Conservation (phyloP, 2,329 filamentous ascomycete species). For the Trichoderma citrinoviride region DNA sequence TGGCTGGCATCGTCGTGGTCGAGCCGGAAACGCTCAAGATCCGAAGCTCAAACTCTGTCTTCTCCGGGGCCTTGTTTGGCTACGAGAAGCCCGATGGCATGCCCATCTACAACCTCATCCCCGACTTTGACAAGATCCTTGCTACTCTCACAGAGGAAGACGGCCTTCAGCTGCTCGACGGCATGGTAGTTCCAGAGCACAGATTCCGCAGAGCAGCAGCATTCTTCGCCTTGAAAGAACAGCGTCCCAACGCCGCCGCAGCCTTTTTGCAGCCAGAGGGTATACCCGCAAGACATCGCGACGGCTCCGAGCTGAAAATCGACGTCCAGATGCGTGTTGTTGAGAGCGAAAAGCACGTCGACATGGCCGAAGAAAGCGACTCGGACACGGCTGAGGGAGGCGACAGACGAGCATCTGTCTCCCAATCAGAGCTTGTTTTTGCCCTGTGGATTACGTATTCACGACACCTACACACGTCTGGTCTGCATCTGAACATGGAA, state of each 20-base stretch:
- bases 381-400: slow-evolving; percentile 36
- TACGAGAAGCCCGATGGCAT: slow-evolving; percentile 80
- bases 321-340: slow-evolving; percentile 97
- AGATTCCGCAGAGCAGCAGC: slow-evolving; percentile 89
- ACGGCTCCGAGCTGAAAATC: slow-evolving; percentile 87
- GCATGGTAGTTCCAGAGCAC: slow-evolving; percentile 95
- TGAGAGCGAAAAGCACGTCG: slow-evolving; percentile 72
- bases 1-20: slow-evolving; percentile 93
- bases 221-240: slow-evolving; percentile 78
- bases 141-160: slow-evolving; percentile 83
- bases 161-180: slow-evolving; percentile 76
- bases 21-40: slow-evolving; percentile 75
- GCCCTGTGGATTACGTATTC: slow-evolving; percentile 98
- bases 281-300: slow-evolving; percentile 79
- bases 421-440: slow-evolving; percentile 77
- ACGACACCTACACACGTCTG: slow-evolving; percentile 73
- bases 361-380: slow-evolving; percentile 58
- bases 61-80: slow-evolving; percentile 88
- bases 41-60: slow-evolving; percentile 91
- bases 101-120: slow-evolving; percentile 75
- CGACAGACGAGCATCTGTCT: slow-evolving; percentile 46
- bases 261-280: slow-evolving; percentile 83
- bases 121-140: slow-evolving; percentile 81
- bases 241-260: slow-evolving; percentile 71
- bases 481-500: slow-evolving; percentile 49